Evolutionary conservation across 768 basidiomycete species (phyloP), one percentile per base, ranked within the genome.

Genomic region (Amanita subjunquillea): DNA sequence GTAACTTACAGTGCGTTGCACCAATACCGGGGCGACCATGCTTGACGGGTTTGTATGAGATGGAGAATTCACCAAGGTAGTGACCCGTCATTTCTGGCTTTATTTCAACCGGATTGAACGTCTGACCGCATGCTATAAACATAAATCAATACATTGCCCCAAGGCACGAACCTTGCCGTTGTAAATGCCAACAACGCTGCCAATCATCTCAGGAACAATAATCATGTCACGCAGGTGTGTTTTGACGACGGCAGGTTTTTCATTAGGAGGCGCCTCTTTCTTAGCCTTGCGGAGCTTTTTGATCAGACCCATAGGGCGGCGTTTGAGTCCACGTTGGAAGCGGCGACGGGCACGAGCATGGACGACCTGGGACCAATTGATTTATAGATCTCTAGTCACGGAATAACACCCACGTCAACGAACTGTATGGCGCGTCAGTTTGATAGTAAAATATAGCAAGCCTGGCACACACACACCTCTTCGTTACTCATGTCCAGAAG

Each of bases 1-100:
- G 36, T 51, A 50, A 75, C 83, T 74, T 67, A 86, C 83, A 91
- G 74, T 91, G 87, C 55, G 89, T 91, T 54, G 91, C 92, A 82
- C 88, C 88, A 59, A 91, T 91, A 91, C 95, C 95, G 64, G 96
- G 94, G 64, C 95, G 92, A 81, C 95, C 95, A 79, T 99, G 95
- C 79, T 94, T 94, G 72, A 99, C 95, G 63, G 95, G 95, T 67
- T 87, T 82, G 87, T 96, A 98, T 56, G 95, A 92, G 76, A 89
- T 90, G 29, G 90, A 90, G 75, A 90, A 91, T 75, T 99, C 96
- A 57, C 79, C 96, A 67, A 98, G 92, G 77, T 99, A 98, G 83
- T 95, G 94, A 55, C 96, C 96, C 57, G 88, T 91, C 96, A 99
- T 99, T 73, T 99, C 96, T 59, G 96, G 94, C 78, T 95, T 98